Evolutionary conservation across 495 filamentous ascomycete species (phyloP).

Genomic region (Immersiella caudata): DNA sequence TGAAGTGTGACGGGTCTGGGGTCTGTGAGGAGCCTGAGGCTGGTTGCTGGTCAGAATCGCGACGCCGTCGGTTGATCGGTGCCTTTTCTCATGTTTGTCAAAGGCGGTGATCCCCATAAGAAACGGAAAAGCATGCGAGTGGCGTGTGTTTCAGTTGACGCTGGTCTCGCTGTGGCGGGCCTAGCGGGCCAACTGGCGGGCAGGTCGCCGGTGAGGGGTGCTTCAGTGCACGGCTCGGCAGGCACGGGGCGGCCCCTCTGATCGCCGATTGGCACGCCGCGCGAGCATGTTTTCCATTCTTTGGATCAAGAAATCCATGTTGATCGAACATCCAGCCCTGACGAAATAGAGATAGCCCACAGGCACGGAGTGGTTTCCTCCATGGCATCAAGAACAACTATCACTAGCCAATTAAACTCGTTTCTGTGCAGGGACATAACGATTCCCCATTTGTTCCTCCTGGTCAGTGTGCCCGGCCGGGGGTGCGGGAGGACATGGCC

Average conservation of each 20-base stretch:
- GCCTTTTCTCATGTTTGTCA: neutral
- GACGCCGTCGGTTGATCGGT: neutral
- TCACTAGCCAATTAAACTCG: neutral
- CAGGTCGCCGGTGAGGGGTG: neutral
- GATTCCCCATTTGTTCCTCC: neutral
- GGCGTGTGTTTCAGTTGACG: constrained; percentile 22
- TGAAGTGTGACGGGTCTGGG: neutral
- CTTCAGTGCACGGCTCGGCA: neutral
- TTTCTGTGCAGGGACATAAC: neutral
- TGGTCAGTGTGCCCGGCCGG: neutral
- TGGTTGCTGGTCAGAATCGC: no score
- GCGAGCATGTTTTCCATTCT: neutral
- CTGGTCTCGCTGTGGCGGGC: constrained; percentile 5
- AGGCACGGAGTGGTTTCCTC: neutral
- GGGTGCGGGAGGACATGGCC: neutral
- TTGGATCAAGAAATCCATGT: constrained; percentile 2
- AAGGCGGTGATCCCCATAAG: neutral
- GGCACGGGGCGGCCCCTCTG: neutral
- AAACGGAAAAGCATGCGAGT: neutral
- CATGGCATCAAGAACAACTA: constrained; percentile 2
- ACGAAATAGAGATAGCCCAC: neutral
- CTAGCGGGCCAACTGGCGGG: neutral
- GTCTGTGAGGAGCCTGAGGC: neutral
- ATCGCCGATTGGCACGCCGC: neutral
- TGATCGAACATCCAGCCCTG: neutral